Conservation (phyloP, 805 yeast species). For the Sungouiozyma intestinalis region DNA sequence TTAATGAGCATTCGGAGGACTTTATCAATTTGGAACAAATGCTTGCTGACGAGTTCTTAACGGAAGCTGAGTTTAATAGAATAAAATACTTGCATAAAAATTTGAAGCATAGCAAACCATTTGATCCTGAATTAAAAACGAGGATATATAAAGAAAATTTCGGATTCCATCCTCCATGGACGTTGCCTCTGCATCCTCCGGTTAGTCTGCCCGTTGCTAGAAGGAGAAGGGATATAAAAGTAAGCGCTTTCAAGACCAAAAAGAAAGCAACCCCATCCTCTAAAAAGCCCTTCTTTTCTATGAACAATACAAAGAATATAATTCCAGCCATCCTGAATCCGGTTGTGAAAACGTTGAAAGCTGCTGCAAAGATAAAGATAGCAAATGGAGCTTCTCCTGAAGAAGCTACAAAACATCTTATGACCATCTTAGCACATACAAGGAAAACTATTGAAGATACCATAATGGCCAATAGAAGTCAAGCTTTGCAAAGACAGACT, state of each 20-base stretch:
- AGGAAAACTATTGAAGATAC: slow-evolving; percentile 20
- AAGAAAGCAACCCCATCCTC: slow-evolving; percentile 1
- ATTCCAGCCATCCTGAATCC: slow-evolving; percentile 23
- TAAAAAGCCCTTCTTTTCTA: slow-evolving; percentile 6
- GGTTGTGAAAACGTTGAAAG: slow-evolving; percentile 24
- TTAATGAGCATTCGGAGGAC: not conserved
- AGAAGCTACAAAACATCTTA: slow-evolving; percentile 22
- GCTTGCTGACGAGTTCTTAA: not conserved
- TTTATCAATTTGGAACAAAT: not conserved
- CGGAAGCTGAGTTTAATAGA: not conserved
- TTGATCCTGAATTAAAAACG: slow-evolving; percentile 14
- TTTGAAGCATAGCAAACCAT: not conserved
- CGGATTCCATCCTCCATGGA: slow-evolving; percentile 29
- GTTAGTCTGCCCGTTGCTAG: slow-evolving; percentile 23
- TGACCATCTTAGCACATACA: slow-evolving; percentile 24
- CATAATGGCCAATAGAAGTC: slow-evolving; percentile 2
- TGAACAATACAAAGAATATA: slow-evolving; percentile 12
- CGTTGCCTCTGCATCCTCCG: slow-evolving; percentile 24
- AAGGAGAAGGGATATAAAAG: slow-evolving; percentile 12
- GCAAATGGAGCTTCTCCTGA: slow-evolving; percentile 28
- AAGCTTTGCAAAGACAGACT: slow-evolving; percentile 2
- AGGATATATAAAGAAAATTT: slow-evolving; percentile 23
- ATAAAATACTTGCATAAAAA: not conserved
- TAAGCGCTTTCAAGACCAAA: not conserved
- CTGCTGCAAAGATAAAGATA: slow-evolving; percentile 26